A percentile compares a stretch with the other conserved stretches of the same genome.
Conservation (phyloP, 352 stramenopile species). For the Globisporangium echinulatum region DNA sequence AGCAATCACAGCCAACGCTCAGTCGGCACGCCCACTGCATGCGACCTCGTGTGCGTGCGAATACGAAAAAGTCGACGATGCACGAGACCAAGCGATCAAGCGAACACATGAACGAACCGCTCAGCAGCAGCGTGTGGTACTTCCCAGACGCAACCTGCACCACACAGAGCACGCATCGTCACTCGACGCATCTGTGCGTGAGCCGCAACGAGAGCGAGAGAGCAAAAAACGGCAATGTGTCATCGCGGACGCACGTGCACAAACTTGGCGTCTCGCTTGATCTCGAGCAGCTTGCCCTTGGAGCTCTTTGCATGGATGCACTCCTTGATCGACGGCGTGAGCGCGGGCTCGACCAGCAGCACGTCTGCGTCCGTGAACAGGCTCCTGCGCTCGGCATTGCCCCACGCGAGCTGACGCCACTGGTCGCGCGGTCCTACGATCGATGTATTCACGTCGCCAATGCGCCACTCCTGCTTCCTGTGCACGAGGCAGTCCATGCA, state of each 20-base stretch:
- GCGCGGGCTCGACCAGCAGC: conserved; percentile 13
- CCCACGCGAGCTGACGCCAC: conserved; percentile 61
- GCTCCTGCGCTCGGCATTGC: conserved; percentile 42
- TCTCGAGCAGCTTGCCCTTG: conserved; percentile 26
- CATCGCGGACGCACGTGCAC: conserved; percentile 20
- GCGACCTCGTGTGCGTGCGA: not conserved
- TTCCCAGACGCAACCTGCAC: conserved; percentile 59
- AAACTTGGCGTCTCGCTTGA: conserved; percentile 71
- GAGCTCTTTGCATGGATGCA: conserved; percentile 35
- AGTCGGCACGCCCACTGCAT: not conserved
- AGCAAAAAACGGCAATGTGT: not conserved
- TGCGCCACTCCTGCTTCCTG: conserved; percentile 70
- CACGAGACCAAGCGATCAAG: too few relatives aligned
- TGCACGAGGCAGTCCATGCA: conserved; percentile 66
- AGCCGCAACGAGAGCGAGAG: not conserved
- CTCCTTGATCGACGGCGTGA: conserved; percentile 46
- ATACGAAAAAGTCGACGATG: too few relatives aligned
- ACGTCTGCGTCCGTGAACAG: conserved; percentile 18
- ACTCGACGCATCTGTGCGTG: not conserved
- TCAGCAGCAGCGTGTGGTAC: conserved; percentile 71
- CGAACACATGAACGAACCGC: conserved; percentile 23
- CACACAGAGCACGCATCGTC: not conserved
- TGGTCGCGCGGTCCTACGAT: conserved; percentile 62
- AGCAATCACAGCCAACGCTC: not conserved
- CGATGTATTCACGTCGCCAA: conserved; percentile 56